Percentiles rank a stretch among this genome's conserved stretches.
Conservation (phyloP, 148 eudicot genomes). For the Gaultheria prostrata region DNA sequence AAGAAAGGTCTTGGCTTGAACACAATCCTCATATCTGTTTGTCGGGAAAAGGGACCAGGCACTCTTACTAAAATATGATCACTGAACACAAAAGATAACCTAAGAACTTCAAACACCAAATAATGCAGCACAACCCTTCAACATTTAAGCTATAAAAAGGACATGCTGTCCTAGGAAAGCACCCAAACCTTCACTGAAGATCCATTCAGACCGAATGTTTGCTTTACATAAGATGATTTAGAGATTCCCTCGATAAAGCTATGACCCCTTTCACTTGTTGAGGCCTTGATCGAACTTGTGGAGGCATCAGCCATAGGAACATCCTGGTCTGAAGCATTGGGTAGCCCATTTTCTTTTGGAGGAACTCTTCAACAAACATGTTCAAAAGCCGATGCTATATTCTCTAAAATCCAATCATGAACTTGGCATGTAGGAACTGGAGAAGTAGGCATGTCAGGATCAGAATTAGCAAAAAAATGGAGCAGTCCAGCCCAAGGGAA, state of each 20-base stretch:
- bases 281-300: constrained; percentile 54
- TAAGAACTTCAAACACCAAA: not conserved
- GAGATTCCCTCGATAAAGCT: constrained; percentile 83
- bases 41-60: too few relatives aligned
- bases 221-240: constrained; percentile 80
- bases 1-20: too few relatives aligned
- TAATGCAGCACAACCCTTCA: not conserved
- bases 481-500: constrained; percentile 72
- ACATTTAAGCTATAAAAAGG: not conserved
- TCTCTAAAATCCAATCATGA: constrained; percentile 86
- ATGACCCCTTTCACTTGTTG: constrained; percentile 62
- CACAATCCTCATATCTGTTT: too few relatives aligned
- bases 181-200: constrained; percentile 72
- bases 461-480: constrained; percentile 97
- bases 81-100: not conserved
- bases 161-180: not conserved
- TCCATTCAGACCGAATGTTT: constrained; percentile 69
- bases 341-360: constrained; percentile 76
- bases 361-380: constrained; percentile 71
- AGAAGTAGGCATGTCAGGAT: constrained; percentile 96
- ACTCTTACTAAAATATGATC: too few relatives aligned
- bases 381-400: constrained; percentile 65
- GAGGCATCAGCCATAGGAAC: constrained; percentile 79
- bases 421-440: constrained; percentile 85
- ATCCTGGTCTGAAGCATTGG: constrained; percentile 70